A percentile compares a stretch with the other conserved stretches of the same genome.
Conservation (phyloP, 371 early-diverging fungal species). For the Rhizopus sp. region DNA sequence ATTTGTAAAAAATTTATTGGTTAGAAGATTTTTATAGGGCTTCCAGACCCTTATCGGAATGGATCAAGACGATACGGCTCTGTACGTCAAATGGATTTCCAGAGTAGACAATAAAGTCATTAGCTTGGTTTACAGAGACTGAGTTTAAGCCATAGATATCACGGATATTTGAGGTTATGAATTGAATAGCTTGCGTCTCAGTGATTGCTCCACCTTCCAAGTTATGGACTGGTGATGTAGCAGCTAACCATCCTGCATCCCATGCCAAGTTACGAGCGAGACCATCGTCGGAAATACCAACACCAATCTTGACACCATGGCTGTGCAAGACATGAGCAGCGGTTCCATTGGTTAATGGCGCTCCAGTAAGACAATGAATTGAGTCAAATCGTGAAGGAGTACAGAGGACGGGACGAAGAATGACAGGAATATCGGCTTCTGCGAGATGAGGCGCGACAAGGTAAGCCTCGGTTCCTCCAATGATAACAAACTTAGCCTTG, state of each 20-base stretch:
- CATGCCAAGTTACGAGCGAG: constrained; percentile 68
- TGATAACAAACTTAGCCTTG: constrained; percentile 39
- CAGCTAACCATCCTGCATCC: constrained; percentile 78
- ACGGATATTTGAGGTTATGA: constrained; percentile 72
- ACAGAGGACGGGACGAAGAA: constrained; percentile 68
- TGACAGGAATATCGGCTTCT: constrained; percentile 58
- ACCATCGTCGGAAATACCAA: constrained; percentile 61
- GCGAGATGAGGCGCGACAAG: constrained; percentile 65
- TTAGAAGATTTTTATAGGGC: constrained; percentile 7
- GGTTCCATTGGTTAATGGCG: constrained; percentile 59
- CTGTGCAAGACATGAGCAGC: constrained; percentile 60
- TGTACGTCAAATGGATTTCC: constrained; percentile 60
- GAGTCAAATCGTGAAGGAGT: constrained; percentile 69
- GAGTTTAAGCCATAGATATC: constrained; percentile 57
- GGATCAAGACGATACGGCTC: constrained; percentile 45
- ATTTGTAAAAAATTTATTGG: constrained; percentile 4
- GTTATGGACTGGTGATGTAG: constrained; percentile 34
- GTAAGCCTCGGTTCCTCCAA: constrained; percentile 76
- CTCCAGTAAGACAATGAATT: constrained; percentile 66
- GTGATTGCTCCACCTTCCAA: constrained; percentile 35
- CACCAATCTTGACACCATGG: constrained; percentile 66
- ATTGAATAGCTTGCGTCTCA: constrained; percentile 67
- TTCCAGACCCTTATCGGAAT: constrained; percentile 23
- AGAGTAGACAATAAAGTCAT: constrained; percentile 54
- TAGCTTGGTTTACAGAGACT: neutral